Evolutionary conservation across 2,329 filamentous ascomycete species (phyloP).

Genomic region (Elsinoe batatas): DNA sequence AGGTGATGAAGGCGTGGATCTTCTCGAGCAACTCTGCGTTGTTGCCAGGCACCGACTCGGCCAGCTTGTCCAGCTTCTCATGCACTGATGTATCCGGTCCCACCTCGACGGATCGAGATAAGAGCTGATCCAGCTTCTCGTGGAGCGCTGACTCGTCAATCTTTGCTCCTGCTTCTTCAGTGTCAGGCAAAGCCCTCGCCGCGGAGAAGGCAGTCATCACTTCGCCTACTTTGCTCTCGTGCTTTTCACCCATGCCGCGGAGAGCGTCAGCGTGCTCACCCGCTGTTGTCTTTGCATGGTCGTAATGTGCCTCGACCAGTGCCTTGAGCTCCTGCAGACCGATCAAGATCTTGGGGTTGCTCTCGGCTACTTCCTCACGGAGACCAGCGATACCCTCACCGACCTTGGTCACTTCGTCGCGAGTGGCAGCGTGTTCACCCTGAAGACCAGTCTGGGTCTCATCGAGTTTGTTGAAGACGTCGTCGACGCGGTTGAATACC

Average conservation of each 20-base stretch:
- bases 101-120: conserved; percentile 24
- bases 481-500: conserved; percentile 72
- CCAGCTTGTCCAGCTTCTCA: conserved; percentile 41
- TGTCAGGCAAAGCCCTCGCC: conserved; percentile 36
- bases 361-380: conserved; percentile 68
- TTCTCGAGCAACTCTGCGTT: conserved; percentile 6
- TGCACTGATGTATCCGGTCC: conserved; percentile 21
- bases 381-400: conserved; percentile 63
- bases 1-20: neutral
- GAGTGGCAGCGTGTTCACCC: conserved; percentile 71
- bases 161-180: conserved; percentile 31
- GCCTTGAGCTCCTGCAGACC: conserved; percentile 76
- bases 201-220: conserved; percentile 31
- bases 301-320: conserved; percentile 76
- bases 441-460: conserved; percentile 65
- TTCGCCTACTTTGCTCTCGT: conserved; percentile 34
- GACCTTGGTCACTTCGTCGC: conserved; percentile 68
- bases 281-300: conserved; percentile 60
- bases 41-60: conserved; percentile 33
- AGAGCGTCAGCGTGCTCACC: conserved; percentile 31
- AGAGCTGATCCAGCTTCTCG: conserved; percentile 45
- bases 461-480: conserved; percentile 64
- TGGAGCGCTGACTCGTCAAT: conserved; percentile 56
- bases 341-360: conserved; percentile 80
- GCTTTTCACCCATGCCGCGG: conserved; percentile 28